Evolutionary conservation across 2,329 filamentous ascomycete genomes (phyloP), one percentile per base, ranked within the genome.

Genomic region (Helminthosporium solani): DNA sequence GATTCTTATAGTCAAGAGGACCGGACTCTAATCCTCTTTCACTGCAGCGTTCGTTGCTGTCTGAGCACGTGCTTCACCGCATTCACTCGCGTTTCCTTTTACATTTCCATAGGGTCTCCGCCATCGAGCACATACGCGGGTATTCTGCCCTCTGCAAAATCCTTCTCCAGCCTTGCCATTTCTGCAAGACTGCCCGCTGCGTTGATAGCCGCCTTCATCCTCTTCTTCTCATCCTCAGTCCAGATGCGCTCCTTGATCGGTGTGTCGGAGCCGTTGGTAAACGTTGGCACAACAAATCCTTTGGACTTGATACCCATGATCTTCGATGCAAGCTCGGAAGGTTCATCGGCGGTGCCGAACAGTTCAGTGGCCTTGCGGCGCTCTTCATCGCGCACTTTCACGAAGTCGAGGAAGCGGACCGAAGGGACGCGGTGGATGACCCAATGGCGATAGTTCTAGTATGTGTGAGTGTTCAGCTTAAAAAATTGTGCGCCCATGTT

Each of bases 391-490:
- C 90, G 95, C 40, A 99, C 90, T 73, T 95, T 96, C 59, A 84
- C 80, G 68, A 90, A 96, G 73, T 99, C 94, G 39, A 99, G 79
- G 72, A 96, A 97, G 35, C 92, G 85, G 34, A 99, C 84, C 3
- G 79, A 80, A 1, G 90, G 90, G 67, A 87, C 89, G 53, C 86
- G 83, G 87, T 88, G 96, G 50, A 99, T 81, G 21, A 96, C 76
- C 86, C 89, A 99, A 69, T 87, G 86, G 42, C 94, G 86, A 75
- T 97, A 99, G 73, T 96, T 77, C 90, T 96, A 51, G 8, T n/a
- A 34, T 28, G 15, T 18, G 46, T 60, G 42, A 61, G 51, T 42
- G 36, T 33, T 30, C 19, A 23, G 23, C 27, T 31, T 21, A n/a
- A 21, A 6, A 31, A 20, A 23, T 19, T 30, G 14, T 36, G 30